Evolutionary conservation across 148 eudicot genomes (phyloP).

Genomic region (Diospyros lotus): DNA sequence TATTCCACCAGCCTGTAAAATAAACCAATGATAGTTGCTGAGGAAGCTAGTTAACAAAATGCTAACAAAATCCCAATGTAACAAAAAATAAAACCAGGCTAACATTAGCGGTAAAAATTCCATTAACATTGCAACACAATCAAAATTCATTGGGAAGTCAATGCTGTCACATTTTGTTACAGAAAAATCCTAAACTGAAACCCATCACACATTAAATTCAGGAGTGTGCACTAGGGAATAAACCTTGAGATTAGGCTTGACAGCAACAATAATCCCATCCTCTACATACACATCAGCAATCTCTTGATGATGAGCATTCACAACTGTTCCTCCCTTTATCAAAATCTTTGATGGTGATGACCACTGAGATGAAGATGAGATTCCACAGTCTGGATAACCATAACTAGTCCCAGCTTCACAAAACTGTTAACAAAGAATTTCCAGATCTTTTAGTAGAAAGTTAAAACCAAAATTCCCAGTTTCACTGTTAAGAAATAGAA

Average conservation of each 20-base stretch:
- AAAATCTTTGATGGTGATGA: slow-evolving; percentile 59
- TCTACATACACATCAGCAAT: slow-evolving; percentile 89
- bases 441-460: not conserved
- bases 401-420: slow-evolving; percentile 64
- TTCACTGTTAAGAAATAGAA: not conserved
- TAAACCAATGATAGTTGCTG: not conserved
- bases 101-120: not conserved
- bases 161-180: not conserved
- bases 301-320: slow-evolving; percentile 82
- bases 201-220: not conserved
- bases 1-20: not conserved
- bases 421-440: slow-evolving; percentile 33
- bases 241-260: slow-evolving; percentile 69
- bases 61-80: not conserved
- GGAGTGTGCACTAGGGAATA: not conserved
- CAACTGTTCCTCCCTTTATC: slow-evolving; percentile 89
- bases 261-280: slow-evolving; percentile 75
- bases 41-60: not conserved
- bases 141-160: not conserved
- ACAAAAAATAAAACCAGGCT: not conserved
- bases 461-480: not conserved
- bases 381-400: slow-evolving; percentile 52
- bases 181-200: not conserved
- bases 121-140: not conserved
- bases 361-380: slow-evolving; percentile 25